Evolutionary conservation across 768 basidiomycete species (phyloP).

Genomic region (Russula griseocarnosa): DNA sequence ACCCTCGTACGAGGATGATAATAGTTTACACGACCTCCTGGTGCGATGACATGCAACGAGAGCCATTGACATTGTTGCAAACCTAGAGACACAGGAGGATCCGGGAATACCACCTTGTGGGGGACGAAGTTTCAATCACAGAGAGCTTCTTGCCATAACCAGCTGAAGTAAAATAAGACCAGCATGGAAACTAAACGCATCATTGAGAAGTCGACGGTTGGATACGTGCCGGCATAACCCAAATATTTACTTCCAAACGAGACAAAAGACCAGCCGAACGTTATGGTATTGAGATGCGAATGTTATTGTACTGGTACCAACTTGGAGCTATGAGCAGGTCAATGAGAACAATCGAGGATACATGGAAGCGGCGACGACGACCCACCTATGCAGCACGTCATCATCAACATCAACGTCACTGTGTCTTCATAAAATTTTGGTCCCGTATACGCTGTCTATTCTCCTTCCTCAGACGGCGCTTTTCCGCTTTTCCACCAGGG

Average conservation of each 20-base stretch:
- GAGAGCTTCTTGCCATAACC: not conserved
- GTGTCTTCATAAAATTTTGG: slow-evolving; percentile 81
- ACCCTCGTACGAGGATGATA: not conserved
- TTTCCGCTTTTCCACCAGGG: slow-evolving; percentile 63
- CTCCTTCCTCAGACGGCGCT: slow-evolving; percentile 49
- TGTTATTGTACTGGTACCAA: slow-evolving; percentile 6
- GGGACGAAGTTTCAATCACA: not conserved
- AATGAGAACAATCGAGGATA: not conserved
- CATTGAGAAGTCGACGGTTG: not conserved
- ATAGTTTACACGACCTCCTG: not conserved
- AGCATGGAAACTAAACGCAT: not conserved
- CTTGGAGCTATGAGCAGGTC: not conserved
- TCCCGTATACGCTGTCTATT: slow-evolving; percentile 74
- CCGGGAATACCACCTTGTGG: not conserved
- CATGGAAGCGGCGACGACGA: not conserved
- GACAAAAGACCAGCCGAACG: not conserved
- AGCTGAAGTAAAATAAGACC: not conserved
- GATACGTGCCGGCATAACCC: not conserved
- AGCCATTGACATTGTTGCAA: not conserved
- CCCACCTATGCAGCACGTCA: not conserved
- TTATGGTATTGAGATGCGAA: not conserved
- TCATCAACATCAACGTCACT: slow-evolving; percentile 36
- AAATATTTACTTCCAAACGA: not conserved
- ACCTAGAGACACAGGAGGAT: not conserved
- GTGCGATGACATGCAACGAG: not conserved